Conservation (phyloP, 495 filamentous ascomycete species). For the Penicillium diatomitis region DNA sequence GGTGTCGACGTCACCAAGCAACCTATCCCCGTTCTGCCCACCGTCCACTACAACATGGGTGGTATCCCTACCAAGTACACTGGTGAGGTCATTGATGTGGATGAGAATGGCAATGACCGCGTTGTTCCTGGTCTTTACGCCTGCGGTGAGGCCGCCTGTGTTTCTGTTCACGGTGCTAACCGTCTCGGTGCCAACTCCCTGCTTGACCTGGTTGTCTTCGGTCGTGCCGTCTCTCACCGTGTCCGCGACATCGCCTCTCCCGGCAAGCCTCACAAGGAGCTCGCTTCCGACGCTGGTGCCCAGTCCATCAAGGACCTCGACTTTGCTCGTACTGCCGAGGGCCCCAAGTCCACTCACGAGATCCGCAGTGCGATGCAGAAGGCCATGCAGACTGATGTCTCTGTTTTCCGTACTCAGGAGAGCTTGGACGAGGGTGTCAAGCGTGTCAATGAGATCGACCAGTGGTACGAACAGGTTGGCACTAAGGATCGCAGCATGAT, state of each 20-base stretch:
- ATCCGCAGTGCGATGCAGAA: constrained; percentile 93
- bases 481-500: constrained; percentile 99
- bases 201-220: constrained; percentile 93
- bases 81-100: constrained; percentile 84
- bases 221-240: constrained; percentile 90
- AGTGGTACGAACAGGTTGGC: constrained; percentile 69
- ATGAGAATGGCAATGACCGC: constrained; percentile 76
- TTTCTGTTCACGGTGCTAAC: constrained; percentile 96
- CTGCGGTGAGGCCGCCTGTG: constrained; percentile 93
- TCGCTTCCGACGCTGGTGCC: constrained; percentile 75
- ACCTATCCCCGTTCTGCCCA: constrained; percentile 93
- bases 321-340: constrained; percentile 69
- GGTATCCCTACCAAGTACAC: constrained; percentile 97
- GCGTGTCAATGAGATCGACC: constrained; percentile 73
- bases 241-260: constrained; percentile 85
- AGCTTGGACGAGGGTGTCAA: constrained; percentile 75
- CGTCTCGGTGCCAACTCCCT: constrained; percentile 96
- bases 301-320: constrained; percentile 81
- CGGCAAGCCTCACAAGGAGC: constrained; percentile 63
- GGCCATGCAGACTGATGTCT: constrained; percentile 94
- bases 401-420: constrained; percentile 94
- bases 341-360: constrained; percentile 77
- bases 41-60: constrained; percentile 99
- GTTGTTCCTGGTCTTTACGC: constrained; percentile 92
- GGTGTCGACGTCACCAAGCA: constrained; percentile 95